Conservation (phyloP, 371 early-diverging fungal species). For the Mucor lusitanicus region DNA sequence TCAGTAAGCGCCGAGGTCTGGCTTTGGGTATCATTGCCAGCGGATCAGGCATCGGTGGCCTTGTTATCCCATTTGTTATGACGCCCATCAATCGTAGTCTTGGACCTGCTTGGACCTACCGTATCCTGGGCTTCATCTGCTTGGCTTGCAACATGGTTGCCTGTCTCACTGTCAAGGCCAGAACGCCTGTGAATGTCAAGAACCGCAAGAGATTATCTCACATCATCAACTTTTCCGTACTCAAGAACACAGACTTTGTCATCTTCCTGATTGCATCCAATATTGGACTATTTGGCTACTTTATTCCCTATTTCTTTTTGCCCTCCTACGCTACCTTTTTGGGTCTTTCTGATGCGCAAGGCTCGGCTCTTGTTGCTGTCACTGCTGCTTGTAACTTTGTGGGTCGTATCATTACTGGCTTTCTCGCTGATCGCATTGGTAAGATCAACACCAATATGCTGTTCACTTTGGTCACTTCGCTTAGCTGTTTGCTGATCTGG, state of each 20-base stretch:
- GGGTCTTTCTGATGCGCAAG: conserved; percentile 33
- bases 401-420: conserved; percentile 57
- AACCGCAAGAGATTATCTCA: conserved; percentile 27
- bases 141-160: conserved; percentile 39
- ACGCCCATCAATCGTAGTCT: conserved; percentile 54
- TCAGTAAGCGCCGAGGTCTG: conserved; percentile 64
- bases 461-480: conserved; percentile 28
- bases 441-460: conserved; percentile 42
- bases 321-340: conserved; percentile 40
- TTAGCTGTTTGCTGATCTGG: conserved; percentile 50
- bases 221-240: conserved; percentile 43
- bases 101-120: conserved; percentile 61
- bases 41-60: conserved; percentile 81
- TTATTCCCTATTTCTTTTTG: conserved; percentile 62
- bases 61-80: conserved; percentile 67
- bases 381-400: conserved; percentile 55
- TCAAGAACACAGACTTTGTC: conserved; percentile 47
- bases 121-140: conserved; percentile 56
- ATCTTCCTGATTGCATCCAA: conserved; percentile 43
- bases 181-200: conserved; percentile 15
- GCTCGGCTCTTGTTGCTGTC: conserved; percentile 33
- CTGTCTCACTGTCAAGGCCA: conserved; percentile 39
- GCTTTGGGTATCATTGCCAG: conserved; percentile 75
- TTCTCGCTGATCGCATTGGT: conserved; percentile 50
- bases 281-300: conserved; percentile 55